Percentiles rank a stretch among this genome's conserved stretches.
phyloP scores from a whole-genome alignment of 768 basidiomycete genomes.

The Scleroderma citrinum region DNA sequence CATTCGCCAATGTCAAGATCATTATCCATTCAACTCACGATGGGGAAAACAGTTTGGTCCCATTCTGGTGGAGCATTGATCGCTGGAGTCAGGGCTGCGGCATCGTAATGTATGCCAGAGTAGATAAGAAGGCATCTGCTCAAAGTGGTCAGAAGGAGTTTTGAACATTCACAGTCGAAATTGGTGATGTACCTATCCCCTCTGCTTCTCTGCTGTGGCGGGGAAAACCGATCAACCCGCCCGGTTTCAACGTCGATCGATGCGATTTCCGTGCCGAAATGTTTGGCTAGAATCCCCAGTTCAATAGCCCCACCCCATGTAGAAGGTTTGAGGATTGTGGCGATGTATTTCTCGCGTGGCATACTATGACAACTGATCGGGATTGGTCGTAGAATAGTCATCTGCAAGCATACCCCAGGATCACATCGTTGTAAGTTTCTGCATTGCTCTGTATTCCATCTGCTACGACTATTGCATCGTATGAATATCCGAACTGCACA shows the following conservation, averaged over 20 bases:
- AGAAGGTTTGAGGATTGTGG: slow-evolving; percentile 69
- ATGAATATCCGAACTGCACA: slow-evolving; percentile 3
- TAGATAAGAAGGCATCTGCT: slow-evolving; percentile 75
- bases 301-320: slow-evolving; percentile 98
- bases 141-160: slow-evolving; percentile 1
- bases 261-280: slow-evolving; percentile 82
- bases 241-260: slow-evolving; percentile 92
- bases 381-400: background rate
- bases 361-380: slow-evolving; percentile 32
- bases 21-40: slow-evolving; percentile 32
- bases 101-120: slow-evolving; percentile 97
- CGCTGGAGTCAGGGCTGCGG: slow-evolving; percentile 75
- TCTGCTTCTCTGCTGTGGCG: slow-evolving; percentile 37
- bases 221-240: slow-evolving; percentile 75
- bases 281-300: slow-evolving; percentile 74
- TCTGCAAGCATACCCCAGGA: slow-evolving; percentile 62
- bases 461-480: slow-evolving; percentile 60
- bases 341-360: slow-evolving; percentile 64
- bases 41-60: slow-evolving; percentile 81
- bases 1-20: slow-evolving; percentile 10
- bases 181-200: slow-evolving; percentile 23
- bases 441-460: slow-evolving; percentile 71
- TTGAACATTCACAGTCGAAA: no score
- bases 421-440: slow-evolving; percentile 73
- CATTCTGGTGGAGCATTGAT: slow-evolving; percentile 75